These are phyloP conservation scores for Ramichloridium luteum DNA, from an alignment of 2,329 filamentous ascomycete genomes.

Conservation along the genomic window DNA sequence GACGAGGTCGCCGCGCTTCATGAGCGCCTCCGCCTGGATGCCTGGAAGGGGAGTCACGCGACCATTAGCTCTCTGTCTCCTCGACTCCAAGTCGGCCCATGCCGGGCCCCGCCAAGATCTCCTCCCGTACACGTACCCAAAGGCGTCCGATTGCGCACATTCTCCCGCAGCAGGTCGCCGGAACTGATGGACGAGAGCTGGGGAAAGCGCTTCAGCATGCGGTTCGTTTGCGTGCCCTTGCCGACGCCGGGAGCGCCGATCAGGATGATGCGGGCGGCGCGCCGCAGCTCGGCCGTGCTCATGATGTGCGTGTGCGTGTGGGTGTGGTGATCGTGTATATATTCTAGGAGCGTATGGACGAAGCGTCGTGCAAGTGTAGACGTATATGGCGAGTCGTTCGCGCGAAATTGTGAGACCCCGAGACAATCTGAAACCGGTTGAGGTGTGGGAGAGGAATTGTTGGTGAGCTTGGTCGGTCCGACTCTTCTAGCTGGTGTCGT, in stretches of 20 bases:
- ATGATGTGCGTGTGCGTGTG: slow-evolving; percentile 4
- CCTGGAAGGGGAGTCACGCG: slow-evolving; percentile 41
- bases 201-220: slow-evolving; percentile 74
- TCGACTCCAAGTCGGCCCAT: no score
- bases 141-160: slow-evolving; percentile 79
- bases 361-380: no score
- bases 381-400: no score
- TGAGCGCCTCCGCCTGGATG: slow-evolving; percentile 78
- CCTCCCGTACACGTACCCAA: slow-evolving; percentile 48
- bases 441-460: no score
- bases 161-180: slow-evolving; percentile 79
- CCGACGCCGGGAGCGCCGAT: slow-evolving; percentile 93
- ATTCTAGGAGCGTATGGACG: no score
- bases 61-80: no score
- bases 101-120: slow-evolving; percentile 2
- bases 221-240: slow-evolving; percentile 85
- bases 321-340: no score
- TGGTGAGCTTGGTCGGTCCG: no score
- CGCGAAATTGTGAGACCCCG: no score
- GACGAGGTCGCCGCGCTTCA: slow-evolving; percentile 81
- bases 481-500: no score
- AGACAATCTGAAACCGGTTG: no score
- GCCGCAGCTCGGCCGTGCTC: slow-evolving; percentile 32
- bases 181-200: slow-evolving; percentile 87
- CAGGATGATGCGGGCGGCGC: slow-evolving; percentile 82